Evolutionary conservation across 345 rosid species (phyloP).

Genomic region (Bruguiera parviflora): DNA sequence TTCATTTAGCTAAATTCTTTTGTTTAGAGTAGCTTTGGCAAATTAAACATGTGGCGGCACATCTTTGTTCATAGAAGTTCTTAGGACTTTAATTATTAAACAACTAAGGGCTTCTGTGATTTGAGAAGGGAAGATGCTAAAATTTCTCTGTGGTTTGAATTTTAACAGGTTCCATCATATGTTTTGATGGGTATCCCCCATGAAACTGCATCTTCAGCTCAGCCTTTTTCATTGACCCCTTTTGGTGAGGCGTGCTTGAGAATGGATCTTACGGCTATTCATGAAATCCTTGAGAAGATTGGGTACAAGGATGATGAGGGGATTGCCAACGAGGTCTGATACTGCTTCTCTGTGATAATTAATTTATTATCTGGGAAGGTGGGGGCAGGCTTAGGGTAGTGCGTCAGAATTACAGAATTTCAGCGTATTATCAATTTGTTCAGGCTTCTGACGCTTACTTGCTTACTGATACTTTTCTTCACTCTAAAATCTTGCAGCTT

Average conservation of each 20-base stretch:
- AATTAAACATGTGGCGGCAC: neutral
- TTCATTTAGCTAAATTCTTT: neutral
- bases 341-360: too few relatives aligned
- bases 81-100: too few relatives aligned
- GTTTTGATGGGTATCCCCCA: slow-evolving; percentile 65
- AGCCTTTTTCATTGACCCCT: slow-evolving; percentile 51
- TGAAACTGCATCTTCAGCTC: slow-evolving; percentile 51
- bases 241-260: slow-evolving; percentile 82
- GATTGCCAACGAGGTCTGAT: slow-evolving; percentile 65
- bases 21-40: neutral
- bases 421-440: neutral
- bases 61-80: too few relatives aligned
- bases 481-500: slow-evolving; percentile 25
- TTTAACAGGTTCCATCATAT: slow-evolving; percentile 63
- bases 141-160: too few relatives aligned
- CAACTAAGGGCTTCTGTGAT: too few relatives aligned
- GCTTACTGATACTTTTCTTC: neutral
- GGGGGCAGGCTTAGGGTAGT: too few relatives aligned
- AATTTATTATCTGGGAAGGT: too few relatives aligned
- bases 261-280: slow-evolving; percentile 75
- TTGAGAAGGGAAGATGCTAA: too few relatives aligned
- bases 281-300: slow-evolving; percentile 63
- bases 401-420: too few relatives aligned
- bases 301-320: slow-evolving; percentile 89
- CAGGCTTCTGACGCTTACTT: neutral